Evolutionary conservation across 805 yeast genomes (phyloP).

Genomic region (Ascoidea tarda): DNA sequence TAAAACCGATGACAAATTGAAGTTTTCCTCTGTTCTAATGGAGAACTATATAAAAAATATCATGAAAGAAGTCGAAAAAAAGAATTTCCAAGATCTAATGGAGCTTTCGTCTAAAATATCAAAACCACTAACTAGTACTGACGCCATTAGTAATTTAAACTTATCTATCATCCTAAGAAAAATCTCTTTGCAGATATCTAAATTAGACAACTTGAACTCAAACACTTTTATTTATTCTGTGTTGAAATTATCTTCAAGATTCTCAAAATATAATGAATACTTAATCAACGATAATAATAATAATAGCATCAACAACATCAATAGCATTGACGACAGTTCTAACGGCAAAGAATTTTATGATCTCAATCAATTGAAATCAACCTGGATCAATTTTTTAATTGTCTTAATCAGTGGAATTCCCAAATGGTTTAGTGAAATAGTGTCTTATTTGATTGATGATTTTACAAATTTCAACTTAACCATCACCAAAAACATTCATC

Average conservation of each 20-base stretch:
- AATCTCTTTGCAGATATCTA: constrained; percentile 48
- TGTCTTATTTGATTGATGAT: constrained; percentile 48
- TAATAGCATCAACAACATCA: constrained; percentile 42
- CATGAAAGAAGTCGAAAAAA: constrained; percentile 13
- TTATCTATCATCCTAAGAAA: constrained; percentile 25
- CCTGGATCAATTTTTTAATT: constrained; percentile 57
- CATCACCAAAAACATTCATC: constrained; percentile 25
- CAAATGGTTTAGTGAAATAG: constrained; percentile 81
- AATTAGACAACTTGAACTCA: constrained; percentile 34
- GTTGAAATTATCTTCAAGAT: constrained; percentile 38
- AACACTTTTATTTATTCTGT: constrained; percentile 37
- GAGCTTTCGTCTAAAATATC: constrained; percentile 50
- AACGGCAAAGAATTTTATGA: constrained; percentile 23
- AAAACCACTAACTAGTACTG: constrained; percentile 6
- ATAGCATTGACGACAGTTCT: constrained; percentile 43
- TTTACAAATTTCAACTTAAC: constrained; percentile 23
- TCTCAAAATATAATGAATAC: constrained; percentile 50
- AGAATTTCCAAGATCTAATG: constrained; percentile 51
- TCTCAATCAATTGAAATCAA: constrained; percentile 3
- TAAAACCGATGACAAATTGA: too few species aligned
- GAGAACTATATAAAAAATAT: not conserved
- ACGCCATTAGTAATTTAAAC: constrained; percentile 1
- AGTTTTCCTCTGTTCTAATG: not conserved
- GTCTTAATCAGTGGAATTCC: constrained; percentile 79
- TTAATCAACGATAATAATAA: constrained; percentile 39